Base-by-base conservation (phyloP, 345 rosid genomes). In the Acer yangbiense region DNA sequence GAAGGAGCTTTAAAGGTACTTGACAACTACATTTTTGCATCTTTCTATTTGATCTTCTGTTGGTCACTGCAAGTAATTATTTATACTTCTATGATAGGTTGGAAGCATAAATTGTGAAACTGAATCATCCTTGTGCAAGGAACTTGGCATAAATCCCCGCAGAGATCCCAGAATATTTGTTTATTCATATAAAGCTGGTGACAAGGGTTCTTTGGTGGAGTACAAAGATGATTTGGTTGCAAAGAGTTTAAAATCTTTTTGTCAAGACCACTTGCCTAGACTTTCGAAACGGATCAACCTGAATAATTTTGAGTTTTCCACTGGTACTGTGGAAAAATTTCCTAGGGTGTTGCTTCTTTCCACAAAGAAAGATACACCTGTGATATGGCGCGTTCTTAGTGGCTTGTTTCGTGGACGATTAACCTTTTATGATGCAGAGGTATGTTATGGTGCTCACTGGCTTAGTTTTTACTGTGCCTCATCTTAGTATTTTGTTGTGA, bases 351-450 rank as follows among this genome's bases (percentile, higher is more conserved):
- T 92, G 81, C 97, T 96, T 65, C 88, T 96, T 66, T 88, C 98
- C 61, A 91, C 98, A 62, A 94, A 94, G 83, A 94, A 86, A 74
- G 89, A 90, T 50, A 89, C 99, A 55, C 93, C 98, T 48, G 84
- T 85, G 7, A 94, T 91, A 68, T 94, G 97, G 98, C 97, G 94
- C 58, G 97, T 87, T 82, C 97, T 96, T 72, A 91, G 97, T 57
- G 95, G 98, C 82, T 77, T 89, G 85, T 88, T 87, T 83, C 89
- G 70, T 68, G 89, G 90, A 77, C 89, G 82, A 35, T 78, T 92
- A 82, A 83, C 44, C 75, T 91, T 94, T 81, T 87, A 82, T 74
- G 90, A 91, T 79, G 84, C 82, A 55, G 88, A 91, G 97, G 99
- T 92, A 83, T 80, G 81, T 71, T 55, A 29, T 79, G 41, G 20